These are phyloP conservation scores for Akanthomyces lecanii DNA, from an alignment of 2,329 filamentous ascomycete genomes.

Conservation along the genomic window DNA sequence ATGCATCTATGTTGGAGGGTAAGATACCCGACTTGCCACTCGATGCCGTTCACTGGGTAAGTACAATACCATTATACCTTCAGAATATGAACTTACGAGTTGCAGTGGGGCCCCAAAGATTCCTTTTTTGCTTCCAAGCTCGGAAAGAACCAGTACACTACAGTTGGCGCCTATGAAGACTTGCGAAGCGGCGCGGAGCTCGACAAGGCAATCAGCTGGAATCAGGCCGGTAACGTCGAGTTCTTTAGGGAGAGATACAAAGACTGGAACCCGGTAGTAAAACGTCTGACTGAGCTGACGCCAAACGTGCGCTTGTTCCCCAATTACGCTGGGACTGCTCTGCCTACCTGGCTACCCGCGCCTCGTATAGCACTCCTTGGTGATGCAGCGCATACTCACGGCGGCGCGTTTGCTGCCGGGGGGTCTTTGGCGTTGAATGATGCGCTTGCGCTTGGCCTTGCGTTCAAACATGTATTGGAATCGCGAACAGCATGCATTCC, in stretches of 20 bases:
- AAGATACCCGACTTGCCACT: conserved; percentile 17
- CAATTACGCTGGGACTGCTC: conserved; percentile 35
- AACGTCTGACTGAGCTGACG: conserved; percentile 35
- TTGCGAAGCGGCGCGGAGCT: conserved; percentile 28
- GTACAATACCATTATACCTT: not conserved
- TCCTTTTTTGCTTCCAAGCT: conserved; percentile 40
- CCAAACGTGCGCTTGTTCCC: conserved; percentile 39
- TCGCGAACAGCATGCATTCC: not conserved
- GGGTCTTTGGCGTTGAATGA: conserved; percentile 37
- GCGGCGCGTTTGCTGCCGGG: conserved; percentile 36
- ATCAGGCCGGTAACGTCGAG: conserved; percentile 32
- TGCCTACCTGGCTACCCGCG: conserved; percentile 33
- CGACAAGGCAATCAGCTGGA: conserved; percentile 33
- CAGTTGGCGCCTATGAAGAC: conserved; percentile 39
- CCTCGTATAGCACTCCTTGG: conserved; percentile 33
- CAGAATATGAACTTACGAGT: not conserved
- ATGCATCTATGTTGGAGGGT: conserved; percentile 17
- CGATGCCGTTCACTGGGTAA: conserved; percentile 20
- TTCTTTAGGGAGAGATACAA: conserved; percentile 33
- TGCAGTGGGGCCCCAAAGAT: not conserved
- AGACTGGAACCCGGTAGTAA: conserved; percentile 39
- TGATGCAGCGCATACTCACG: conserved; percentile 38
- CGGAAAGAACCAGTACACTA: conserved; percentile 38
- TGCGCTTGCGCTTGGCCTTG: conserved; percentile 19
- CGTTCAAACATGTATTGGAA: not conserved